A percentile compares a stretch with the other conserved stretches of the same genome.
Evolutionary conservation across 352 stramenopile species (phyloP).

Genomic region (Aphanomyces stellatus): DNA sequence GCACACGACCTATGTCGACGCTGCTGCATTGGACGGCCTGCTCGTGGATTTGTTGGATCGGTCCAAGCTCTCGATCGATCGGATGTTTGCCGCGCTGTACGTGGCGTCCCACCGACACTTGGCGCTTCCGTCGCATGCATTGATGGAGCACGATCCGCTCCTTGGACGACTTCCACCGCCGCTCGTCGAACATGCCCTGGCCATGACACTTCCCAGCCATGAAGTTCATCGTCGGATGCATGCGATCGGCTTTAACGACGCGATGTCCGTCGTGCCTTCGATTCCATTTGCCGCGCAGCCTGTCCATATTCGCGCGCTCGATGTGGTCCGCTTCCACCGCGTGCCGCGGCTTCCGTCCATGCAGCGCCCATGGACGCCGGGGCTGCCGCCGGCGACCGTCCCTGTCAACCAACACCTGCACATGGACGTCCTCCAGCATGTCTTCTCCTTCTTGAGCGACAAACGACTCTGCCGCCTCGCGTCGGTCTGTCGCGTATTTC

Average conservation of each 20-base stretch:
- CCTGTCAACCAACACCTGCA: conserved; percentile 4
- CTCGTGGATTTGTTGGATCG: too few species aligned
- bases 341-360: neutral
- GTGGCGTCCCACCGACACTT: conserved; percentile 6
- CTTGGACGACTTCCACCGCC: neutral
- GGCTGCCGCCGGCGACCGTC: neutral
- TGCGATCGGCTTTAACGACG: neutral
- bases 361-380: neutral
- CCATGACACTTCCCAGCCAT: neutral
- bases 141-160: too few species aligned
- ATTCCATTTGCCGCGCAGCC: neutral
- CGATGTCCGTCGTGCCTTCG: neutral
- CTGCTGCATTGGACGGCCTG: neutral
- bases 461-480: conserved; percentile 13
- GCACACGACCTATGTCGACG: neutral
- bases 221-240: neutral
- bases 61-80: too few species aligned
- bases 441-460: conserved; percentile 5
- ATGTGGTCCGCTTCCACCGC: neutral
- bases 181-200: neutral
- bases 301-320: neutral
- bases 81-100: neutral
- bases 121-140: neutral
- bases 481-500: conserved; percentile 5
- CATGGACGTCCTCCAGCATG: conserved; percentile 9